These are phyloP conservation scores for Aureococcus anophagefferens DNA, from an alignment of 108 stramenopile genomes.

Conservation along the genomic window DNA sequence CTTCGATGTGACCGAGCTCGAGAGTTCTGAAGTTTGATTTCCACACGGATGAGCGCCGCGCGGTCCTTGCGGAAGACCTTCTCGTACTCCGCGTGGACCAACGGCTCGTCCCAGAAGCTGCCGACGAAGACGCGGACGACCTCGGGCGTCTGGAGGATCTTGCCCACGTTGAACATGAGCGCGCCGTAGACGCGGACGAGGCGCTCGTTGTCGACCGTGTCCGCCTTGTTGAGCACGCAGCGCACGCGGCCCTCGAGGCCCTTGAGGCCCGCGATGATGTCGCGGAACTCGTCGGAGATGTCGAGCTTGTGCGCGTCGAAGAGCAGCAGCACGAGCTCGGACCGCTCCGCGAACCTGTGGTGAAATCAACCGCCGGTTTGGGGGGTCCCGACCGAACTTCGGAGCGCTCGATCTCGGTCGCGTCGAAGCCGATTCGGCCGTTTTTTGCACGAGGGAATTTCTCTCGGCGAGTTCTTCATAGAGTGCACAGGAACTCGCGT, in stretches of 20 bases:
- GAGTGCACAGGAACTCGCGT: too few species aligned
- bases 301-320: slow-evolving; percentile 66
- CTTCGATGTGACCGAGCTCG: too few species aligned
- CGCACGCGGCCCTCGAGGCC: slow-evolving; percentile 45
- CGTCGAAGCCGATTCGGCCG: too few species aligned
- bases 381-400: too few species aligned
- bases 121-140: slow-evolving; percentile 64
- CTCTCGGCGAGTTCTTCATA: too few species aligned
- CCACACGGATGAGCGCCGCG: too few species aligned
- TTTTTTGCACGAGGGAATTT: neutral
- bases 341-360: slow-evolving; percentile 33
- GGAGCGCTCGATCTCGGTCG: too few species aligned
- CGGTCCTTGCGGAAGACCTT: too few species aligned
- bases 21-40: too few species aligned
- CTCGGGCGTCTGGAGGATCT: slow-evolving; percentile 62
- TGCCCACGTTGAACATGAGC: slow-evolving; percentile 54
- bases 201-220: slow-evolving; percentile 46
- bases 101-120: slow-evolving; percentile 59
- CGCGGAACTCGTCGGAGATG: slow-evolving; percentile 52
- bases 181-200: slow-evolving; percentile 56
- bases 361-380: too few species aligned
- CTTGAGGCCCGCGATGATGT: slow-evolving; percentile 34
- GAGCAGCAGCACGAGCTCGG: slow-evolving; percentile 64
- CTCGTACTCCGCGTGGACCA: too few species aligned
- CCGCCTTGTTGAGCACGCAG: slow-evolving; percentile 57